These are phyloP conservation scores for Allium fistulosum DNA, from an alignment of 106 monocot genomes.

Conservation along the genomic window DNA sequence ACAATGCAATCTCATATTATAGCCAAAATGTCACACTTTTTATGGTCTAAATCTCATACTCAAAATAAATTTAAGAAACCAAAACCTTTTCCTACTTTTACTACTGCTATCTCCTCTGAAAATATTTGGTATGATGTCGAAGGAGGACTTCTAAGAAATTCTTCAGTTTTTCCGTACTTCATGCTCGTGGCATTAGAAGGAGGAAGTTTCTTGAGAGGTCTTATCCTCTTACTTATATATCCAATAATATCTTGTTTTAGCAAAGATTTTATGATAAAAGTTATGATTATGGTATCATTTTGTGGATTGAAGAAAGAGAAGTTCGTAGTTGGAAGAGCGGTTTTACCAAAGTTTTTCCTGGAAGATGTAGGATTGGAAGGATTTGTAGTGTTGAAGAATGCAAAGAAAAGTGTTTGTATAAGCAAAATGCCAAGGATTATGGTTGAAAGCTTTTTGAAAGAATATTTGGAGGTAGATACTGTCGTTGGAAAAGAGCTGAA, in stretches of 20 bases:
- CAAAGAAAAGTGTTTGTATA: constrained; percentile 35
- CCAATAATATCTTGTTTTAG: constrained; percentile 31
- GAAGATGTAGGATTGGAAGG: constrained; percentile 53
- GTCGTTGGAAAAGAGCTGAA: constrained; percentile 66
- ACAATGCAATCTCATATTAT: too few species aligned
- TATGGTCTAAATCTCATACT: too few species aligned
- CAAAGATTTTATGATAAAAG: constrained; percentile 12
- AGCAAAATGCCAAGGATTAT: constrained; percentile 52
- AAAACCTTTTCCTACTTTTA: too few species aligned
- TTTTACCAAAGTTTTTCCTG: constrained; percentile 57
- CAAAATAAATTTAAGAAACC: too few species aligned
- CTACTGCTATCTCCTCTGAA: too few species aligned
- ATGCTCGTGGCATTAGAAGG: constrained; percentile 78
- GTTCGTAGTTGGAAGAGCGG: constrained; percentile 41
- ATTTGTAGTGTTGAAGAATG: constrained; percentile 23
- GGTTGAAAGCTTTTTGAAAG: constrained; percentile 57
- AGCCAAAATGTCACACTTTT: too few species aligned
- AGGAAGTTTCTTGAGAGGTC: constrained; percentile 44
- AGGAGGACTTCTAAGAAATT: constrained; percentile 36
- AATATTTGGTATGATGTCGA: constrained; percentile 33
- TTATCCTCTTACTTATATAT: constrained; percentile 49
- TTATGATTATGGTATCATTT: constrained; percentile 62
- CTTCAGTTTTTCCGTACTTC: constrained; percentile 71
- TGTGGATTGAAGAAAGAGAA: constrained; percentile 28
- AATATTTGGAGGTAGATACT: constrained; percentile 43